Evolutionary conservation across 305 asterid genomes (phyloP).

Genomic region (Solanum hybrid): DNA sequence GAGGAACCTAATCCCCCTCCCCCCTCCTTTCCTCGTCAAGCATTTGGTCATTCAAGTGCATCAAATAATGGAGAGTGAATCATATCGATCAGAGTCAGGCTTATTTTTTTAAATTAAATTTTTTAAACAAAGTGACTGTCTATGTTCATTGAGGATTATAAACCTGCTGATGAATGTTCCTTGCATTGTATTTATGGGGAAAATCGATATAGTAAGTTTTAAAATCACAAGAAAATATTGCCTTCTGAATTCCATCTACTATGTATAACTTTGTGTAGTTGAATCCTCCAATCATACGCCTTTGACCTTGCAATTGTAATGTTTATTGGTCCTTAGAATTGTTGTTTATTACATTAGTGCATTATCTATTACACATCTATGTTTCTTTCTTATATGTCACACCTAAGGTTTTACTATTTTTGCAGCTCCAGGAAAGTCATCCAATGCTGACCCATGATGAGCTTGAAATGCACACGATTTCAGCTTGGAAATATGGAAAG

Average conservation of each 20-base stretch:
- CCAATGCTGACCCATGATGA: constrained; percentile 31
- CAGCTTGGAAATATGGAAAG: constrained; percentile 56
- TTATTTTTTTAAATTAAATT: neutral
- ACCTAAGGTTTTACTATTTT: neutral
- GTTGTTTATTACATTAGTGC: neutral
- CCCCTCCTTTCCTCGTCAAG: neutral
- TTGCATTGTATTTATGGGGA: neutral
- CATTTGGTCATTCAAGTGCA: neutral
- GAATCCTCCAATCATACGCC: neutral
- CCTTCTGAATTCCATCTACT: neutral
- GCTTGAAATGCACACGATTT: constrained; percentile 39
- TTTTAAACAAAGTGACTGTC: neutral
- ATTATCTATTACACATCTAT: neutral
- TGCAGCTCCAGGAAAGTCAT: constrained; percentile 49
- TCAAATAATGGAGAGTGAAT: neutral
- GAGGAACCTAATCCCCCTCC: neutral
- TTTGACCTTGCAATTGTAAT: neutral
- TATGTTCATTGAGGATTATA: neutral
- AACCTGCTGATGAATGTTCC: neutral
- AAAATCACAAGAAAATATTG: neutral
- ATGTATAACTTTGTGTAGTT: neutral
- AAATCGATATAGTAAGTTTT: neutral
- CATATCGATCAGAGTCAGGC: neutral
- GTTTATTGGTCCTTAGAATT: neutral
- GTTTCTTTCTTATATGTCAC: neutral